These are phyloP conservation scores for Hericium erinaceus DNA, from an alignment of 768 basidiomycete genomes.

Conservation along the genomic window DNA sequence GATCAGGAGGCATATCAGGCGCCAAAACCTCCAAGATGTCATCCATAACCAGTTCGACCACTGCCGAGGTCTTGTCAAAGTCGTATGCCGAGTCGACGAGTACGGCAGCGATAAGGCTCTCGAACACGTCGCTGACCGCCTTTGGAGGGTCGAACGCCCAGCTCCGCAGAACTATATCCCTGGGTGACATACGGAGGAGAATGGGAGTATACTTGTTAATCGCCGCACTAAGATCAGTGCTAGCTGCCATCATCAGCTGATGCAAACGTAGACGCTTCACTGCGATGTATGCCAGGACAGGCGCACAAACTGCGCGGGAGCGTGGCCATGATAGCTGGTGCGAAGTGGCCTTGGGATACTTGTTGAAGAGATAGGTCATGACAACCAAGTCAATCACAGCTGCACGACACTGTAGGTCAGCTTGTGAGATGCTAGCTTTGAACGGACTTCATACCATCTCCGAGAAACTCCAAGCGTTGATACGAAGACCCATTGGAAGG, in stretches of 20 bases:
- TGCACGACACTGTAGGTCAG: slow-evolving; percentile 21
- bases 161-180: slow-evolving; percentile 55
- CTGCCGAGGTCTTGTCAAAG: slow-evolving; percentile 53
- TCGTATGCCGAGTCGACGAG: slow-evolving; percentile 73
- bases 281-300: slow-evolving; percentile 61
- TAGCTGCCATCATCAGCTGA: slow-evolving; percentile 60
- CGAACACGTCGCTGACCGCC: slow-evolving; percentile 74
- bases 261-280: slow-evolving; percentile 60
- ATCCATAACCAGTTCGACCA: slow-evolving; percentile 56
- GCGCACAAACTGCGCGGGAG: slow-evolving; percentile 62
- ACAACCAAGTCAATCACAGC: slow-evolving; percentile 68
- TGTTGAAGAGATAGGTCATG: slow-evolving; percentile 58
- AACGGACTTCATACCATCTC: slow-evolving; percentile 56
- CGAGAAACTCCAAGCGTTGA: slow-evolving; percentile 82
- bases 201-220: slow-evolving; percentile 53
- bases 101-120: slow-evolving; percentile 77
- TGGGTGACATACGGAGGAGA: slow-evolving; percentile 43
- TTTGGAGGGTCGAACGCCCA: slow-evolving; percentile 88
- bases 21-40: slow-evolving; percentile 55
- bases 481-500: slow-evolving; percentile 49
- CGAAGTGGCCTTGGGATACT: slow-evolving; percentile 64
- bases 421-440: not conserved
- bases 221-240: slow-evolving; percentile 54
- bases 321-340: slow-evolving; percentile 68
- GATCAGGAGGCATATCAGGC: slow-evolving; percentile 56